Conservation (phyloP, 2,329 filamentous ascomycete genomes). For the Pezicula radicicola region DNA sequence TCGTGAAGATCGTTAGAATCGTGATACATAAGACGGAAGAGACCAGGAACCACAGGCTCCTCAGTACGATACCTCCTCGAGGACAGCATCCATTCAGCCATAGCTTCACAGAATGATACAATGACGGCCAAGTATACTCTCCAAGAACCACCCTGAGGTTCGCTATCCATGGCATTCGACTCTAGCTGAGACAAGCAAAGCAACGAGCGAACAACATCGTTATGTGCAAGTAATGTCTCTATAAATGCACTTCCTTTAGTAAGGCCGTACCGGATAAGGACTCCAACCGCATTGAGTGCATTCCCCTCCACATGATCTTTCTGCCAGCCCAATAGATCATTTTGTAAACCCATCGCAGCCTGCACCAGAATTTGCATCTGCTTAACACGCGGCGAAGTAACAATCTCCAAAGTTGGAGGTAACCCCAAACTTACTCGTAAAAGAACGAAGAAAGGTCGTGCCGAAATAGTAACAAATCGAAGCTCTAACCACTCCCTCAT, state of each 20-base stretch:
- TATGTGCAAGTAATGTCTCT: slow-evolving; percentile 6
- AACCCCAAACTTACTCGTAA: neutral
- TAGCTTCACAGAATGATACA: neutral
- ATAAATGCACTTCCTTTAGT: slow-evolving; percentile 3
- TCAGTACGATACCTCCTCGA: neutral
- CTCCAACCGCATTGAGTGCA: slow-evolving; percentile 7
- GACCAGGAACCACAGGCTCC: too few species aligned
- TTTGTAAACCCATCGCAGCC: slow-evolving; percentile 10
- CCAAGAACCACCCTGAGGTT: neutral
- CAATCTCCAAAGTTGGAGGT: neutral
- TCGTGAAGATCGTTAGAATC: too few species aligned
- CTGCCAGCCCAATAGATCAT: slow-evolving; percentile 13
- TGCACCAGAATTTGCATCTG: slow-evolving; percentile 7
- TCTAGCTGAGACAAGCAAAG: neutral
- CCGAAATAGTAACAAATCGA: slow-evolving; percentile 10
- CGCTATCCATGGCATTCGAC: neutral
- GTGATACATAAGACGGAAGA: too few species aligned
- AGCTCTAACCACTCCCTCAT: slow-evolving; percentile 9
- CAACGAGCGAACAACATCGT: slow-evolving; percentile 3
- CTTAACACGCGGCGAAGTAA: neutral
- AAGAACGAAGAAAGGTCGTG: neutral
- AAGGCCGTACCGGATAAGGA: slow-evolving; percentile 8
- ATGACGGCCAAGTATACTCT: neutral
- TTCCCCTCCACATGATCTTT: slow-evolving; percentile 6
- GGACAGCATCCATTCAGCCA: neutral